Percentiles rank a stretch among this genome's conserved stretches.
Conservation (phyloP, 106 monocot species). For the Acorus calamus region DNA sequence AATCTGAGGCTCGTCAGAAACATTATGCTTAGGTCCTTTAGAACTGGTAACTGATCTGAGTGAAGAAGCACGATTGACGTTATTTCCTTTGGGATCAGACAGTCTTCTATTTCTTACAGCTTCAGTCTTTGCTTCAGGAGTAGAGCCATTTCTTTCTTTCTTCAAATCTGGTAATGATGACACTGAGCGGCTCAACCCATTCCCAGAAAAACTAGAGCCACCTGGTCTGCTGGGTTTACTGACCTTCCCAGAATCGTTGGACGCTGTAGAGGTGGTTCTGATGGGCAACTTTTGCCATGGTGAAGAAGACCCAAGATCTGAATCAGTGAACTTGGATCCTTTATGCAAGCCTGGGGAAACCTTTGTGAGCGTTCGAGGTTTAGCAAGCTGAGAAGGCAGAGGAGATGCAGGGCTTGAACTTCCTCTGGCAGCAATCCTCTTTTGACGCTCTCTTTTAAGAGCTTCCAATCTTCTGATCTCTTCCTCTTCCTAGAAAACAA, state of each 20-base stretch:
- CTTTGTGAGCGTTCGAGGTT: conserved; percentile 25
- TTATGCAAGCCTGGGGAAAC: conserved; percentile 34
- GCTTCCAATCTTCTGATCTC: conserved; percentile 61
- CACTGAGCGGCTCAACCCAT: conserved; percentile 28
- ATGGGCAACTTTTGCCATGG: conserved; percentile 30
- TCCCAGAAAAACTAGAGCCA: conserved; percentile 2
- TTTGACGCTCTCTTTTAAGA: conserved; percentile 77
- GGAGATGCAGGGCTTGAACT: conserved; percentile 21
- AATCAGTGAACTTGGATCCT: conserved; percentile 61
- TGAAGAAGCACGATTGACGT: conserved; percentile 11
- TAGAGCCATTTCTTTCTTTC: conserved; percentile 29
- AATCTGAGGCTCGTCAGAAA: conserved; percentile 30
- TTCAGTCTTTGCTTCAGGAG: conserved; percentile 14
- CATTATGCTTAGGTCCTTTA: conserved; percentile 18
- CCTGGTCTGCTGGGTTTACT: conserved; percentile 23
- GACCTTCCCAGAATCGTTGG: conserved; percentile 23
- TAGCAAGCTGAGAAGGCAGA: conserved; percentile 21
- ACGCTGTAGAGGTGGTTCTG: conserved; percentile 22
- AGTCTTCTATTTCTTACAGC: conserved; percentile 36
- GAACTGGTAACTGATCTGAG: conserved; percentile 14
- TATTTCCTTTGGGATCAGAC: conserved; percentile 44
- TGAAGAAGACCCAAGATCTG: conserved; percentile 42
- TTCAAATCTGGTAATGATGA: conserved; percentile 38
- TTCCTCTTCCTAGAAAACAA: conserved; percentile 66
- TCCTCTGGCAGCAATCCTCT: conserved; percentile 77